phyloP scores from a whole-genome alignment of 2,329 filamentous ascomycete genomes.

The Ascochyta rabiei region DNA sequence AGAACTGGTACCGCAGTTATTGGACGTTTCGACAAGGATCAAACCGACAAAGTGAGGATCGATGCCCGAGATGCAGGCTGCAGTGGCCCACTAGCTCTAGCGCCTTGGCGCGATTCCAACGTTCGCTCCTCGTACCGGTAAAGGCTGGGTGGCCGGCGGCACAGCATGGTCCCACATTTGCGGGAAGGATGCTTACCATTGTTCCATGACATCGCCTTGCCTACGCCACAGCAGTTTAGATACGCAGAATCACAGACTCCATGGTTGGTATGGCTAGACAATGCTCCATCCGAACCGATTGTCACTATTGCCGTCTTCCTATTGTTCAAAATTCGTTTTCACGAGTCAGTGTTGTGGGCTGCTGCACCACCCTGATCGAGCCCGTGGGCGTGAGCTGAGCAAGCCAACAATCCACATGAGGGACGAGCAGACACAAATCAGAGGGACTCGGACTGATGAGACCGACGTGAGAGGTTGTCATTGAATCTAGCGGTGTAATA shows the following conservation, averaged over 20 bases:
- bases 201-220: neutral
- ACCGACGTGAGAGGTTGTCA: neutral
- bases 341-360: neutral
- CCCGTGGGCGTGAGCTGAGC: neutral
- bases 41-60: neutral
- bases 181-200: constrained; percentile 15
- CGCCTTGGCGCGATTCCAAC: neutral
- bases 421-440: neutral
- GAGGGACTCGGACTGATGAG: neutral
- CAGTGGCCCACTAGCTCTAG: neutral
- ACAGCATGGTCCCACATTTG: constrained; percentile 1
- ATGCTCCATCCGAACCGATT: neutral
- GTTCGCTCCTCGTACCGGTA: no score
- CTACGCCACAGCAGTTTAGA: neutral
- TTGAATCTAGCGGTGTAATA: neutral
- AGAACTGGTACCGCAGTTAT: neutral
- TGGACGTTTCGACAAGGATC: neutral
- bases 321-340: constrained; percentile 1
- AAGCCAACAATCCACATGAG: neutral
- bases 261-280: neutral
- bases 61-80: neutral
- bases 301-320: neutral
- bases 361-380: neutral
- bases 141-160: neutral
- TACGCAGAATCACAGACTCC: neutral